Base-by-base conservation (phyloP, 768 basidiomycete genomes). In the Candolleomyces eurysporus region DNA sequence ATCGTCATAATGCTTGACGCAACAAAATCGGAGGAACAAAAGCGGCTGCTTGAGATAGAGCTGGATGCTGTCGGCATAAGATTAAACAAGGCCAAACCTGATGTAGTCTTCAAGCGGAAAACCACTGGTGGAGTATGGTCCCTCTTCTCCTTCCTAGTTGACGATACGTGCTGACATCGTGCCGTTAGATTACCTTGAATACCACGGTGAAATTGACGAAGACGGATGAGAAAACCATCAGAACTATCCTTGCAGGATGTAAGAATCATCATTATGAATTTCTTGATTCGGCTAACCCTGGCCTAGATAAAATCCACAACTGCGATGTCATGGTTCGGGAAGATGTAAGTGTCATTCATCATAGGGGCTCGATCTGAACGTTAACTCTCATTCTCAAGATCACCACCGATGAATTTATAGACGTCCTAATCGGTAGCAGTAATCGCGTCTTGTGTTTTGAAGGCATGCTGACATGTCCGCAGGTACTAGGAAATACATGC, bases 321-420 rank as follows among this genome's bases (percentile, higher is more conserved):
- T 96, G 94, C 70, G 96, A 99, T 74, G 90, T 98, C 9, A 96
- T 98, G 94, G 94, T 99, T 67, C 84, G 97, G 70, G 96, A 99
- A 80, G 96, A 99, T 75, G 95, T 97, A 67, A 50, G 17, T 48
- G 63, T 45, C 46, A 53, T 39, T n/a, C 32, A 49, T 31, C 61
- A 54, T 42, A 55, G 36, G 11, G 36, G 36, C 36, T 36, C 8
- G 36, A 36, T 36, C 36, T 36, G 36, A 36, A 36, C 26, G n/a
- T 40, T 62, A 42, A 19, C 62, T 45, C 42, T 56, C 53, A 32
- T 61, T 52, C 36, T 61, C 54, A 19, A 96, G 95, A 95, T 97
- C 61, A 91, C 92, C 8, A 91, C 89, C 4, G 96, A 98, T 71
- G 94, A 98, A 71, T 97, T 99, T 69, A 96, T 99, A 64, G 97